Evolutionary conservation across 208 protist species (phyloP).

Genomic region (Porcisia deanei): DNA sequence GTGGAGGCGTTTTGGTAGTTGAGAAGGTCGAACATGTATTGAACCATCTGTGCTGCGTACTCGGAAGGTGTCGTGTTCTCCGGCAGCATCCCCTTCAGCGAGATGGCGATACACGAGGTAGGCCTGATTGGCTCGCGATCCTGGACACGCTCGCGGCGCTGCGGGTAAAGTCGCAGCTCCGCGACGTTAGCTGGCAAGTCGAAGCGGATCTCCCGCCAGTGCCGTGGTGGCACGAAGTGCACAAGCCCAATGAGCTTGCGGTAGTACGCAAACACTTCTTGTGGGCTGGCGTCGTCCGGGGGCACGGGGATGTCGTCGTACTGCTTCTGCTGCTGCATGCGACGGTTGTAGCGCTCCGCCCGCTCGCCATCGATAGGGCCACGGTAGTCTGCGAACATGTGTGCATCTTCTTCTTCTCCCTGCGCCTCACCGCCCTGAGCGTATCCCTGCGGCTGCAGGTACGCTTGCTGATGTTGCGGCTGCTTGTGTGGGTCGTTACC

Average conservation of each 20-base stretch:
- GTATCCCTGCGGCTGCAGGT: neutral
- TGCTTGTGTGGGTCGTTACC: too few species aligned
- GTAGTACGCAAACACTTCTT: slow-evolving; percentile 56
- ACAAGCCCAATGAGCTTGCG: slow-evolving; percentile 45
- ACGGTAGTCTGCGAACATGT: slow-evolving; percentile 33
- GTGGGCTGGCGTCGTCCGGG: slow-evolving; percentile 20
- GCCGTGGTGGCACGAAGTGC: slow-evolving; percentile 56
- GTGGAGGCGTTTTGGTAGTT: slow-evolving; percentile 60
- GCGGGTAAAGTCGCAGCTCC: slow-evolving; percentile 71
- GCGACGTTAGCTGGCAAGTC: slow-evolving; percentile 76
- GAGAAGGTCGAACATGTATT: slow-evolving; percentile 81
- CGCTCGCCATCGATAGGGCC: slow-evolving; percentile 23
- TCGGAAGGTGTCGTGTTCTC: slow-evolving; percentile 63
- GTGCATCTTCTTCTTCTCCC: slow-evolving; percentile 12
- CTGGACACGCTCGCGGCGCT: slow-evolving; percentile 54
- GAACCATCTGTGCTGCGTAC: slow-evolving; percentile 74
- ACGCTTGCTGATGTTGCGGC: neutral
- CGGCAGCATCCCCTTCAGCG: slow-evolving; percentile 58
- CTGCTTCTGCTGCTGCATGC: slow-evolving; percentile 26
- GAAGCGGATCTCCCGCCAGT: slow-evolving; percentile 74
- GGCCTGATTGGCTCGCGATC: slow-evolving; percentile 38
- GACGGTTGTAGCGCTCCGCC: slow-evolving; percentile 16
- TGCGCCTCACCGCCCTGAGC: slow-evolving; percentile 5
- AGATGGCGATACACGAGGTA: slow-evolving; percentile 62
- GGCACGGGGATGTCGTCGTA: slow-evolving; percentile 24